phyloP scores from a whole-genome alignment of 2,329 filamentous ascomycete species.

The Trichoderma semiorbis region DNA sequence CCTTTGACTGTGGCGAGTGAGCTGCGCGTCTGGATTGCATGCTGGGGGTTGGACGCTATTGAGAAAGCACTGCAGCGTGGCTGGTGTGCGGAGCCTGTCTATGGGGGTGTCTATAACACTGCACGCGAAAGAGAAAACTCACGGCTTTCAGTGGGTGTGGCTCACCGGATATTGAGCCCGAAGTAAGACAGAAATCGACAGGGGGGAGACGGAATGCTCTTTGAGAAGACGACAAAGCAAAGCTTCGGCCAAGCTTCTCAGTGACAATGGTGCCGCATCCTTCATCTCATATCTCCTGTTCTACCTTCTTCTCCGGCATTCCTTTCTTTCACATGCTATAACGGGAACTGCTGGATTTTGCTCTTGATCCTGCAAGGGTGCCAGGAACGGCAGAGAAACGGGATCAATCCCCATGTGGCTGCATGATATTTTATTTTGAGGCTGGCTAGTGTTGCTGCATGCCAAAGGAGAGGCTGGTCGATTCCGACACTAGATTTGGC shows the following conservation, averaged over 20 bases:
- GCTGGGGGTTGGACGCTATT: background rate
- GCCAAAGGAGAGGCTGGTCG: background rate
- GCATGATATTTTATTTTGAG: background rate
- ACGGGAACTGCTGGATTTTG: background rate
- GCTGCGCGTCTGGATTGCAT: conserved; percentile 1
- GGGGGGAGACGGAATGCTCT: background rate
- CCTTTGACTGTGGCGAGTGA: conserved; percentile 12
- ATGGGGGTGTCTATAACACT: conserved; percentile 9
- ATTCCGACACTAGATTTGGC: background rate
- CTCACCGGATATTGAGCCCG: conserved; percentile 16
- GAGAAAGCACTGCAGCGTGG: conserved; percentile 1
- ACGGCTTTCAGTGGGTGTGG: background rate
- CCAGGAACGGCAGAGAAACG: background rate
- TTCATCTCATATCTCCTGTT: background rate
- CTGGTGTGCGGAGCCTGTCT: conserved; percentile 1
- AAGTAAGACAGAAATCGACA: background rate
- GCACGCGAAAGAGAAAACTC: background rate
- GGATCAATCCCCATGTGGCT: background rate
- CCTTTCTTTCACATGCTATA: background rate
- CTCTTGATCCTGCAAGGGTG: background rate
- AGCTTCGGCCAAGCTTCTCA: background rate
- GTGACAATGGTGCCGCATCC: background rate
- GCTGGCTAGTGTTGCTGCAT: background rate
- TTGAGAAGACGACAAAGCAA: background rate
- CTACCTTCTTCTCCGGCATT: background rate